Percentiles rank a stretch among this genome's conserved stretches.
phyloP scores from a whole-genome alignment of 169 alveolate genomes.

The Plasmodium berghei region DNA sequence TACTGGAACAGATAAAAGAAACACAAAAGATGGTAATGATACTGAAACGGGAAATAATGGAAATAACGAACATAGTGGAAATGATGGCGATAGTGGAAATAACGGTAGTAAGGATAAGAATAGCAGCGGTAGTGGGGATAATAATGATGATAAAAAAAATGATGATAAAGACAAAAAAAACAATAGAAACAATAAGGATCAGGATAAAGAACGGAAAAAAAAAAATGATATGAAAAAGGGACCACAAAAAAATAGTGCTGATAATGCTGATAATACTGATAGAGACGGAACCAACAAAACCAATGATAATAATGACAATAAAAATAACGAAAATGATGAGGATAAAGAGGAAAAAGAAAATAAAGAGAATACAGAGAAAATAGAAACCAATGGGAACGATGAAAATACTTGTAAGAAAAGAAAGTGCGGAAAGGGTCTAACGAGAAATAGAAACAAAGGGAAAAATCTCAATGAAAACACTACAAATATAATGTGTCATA shows the following conservation, averaged over 20 bases:
- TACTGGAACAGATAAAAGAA: neutral
- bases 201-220: neutral
- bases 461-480: constrained; percentile 4
- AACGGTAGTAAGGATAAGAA: neutral
- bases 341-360: constrained; percentile 16
- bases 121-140: neutral
- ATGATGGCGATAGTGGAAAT: neutral
- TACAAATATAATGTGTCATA: neutral
- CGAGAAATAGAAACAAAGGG: constrained; percentile 5
- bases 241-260: neutral
- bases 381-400: neutral
- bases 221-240: constrained; percentile 12
- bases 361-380: neutral
- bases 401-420: constrained; percentile 10
- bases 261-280: constrained; percentile 10
- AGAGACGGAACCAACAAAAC: constrained; percentile 11
- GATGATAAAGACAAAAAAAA: constrained; percentile 11
- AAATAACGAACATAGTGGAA: neutral
- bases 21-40: neutral
- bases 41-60: neutral
- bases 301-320: neutral
- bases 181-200: neutral
- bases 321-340: constrained; percentile 2
- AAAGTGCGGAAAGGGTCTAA: neutral
- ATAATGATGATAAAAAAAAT: neutral